These are phyloP conservation scores for Trichoderma sp. DNA, from an alignment of 2,329 filamentous ascomycete genomes.

Conservation along the genomic window DNA sequence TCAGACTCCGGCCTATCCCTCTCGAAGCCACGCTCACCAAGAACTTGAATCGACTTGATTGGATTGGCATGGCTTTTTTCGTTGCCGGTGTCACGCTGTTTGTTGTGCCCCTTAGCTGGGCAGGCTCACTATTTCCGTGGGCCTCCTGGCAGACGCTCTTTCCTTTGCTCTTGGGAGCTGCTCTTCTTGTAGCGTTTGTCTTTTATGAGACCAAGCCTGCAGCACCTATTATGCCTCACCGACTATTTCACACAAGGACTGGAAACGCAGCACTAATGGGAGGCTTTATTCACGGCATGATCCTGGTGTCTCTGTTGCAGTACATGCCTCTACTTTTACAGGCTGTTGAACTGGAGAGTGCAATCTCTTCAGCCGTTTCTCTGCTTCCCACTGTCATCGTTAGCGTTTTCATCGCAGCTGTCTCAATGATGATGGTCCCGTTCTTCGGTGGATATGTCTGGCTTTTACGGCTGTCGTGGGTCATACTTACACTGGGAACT, in stretches of 20 bases:
- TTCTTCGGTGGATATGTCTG: neutral
- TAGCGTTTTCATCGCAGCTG: neutral
- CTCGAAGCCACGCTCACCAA: neutral
- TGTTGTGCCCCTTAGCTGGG: constrained; percentile 40
- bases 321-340: neutral
- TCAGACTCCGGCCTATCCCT: constrained; percentile 25
- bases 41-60: constrained; percentile 38
- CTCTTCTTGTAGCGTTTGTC: constrained; percentile 34
- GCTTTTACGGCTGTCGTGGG: neutral
- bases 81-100: constrained; percentile 32
- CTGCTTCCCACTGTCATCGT: neutral
- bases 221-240: constrained; percentile 11
- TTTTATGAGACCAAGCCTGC: constrained; percentile 35
- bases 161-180: constrained; percentile 36
- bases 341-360: neutral
- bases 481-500: neutral
- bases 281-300: neutral
- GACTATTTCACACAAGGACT: neutral
- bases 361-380: neutral
- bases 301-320: neutral
- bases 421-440: neutral
- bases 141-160: constrained; percentile 38
- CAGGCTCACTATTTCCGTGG: constrained; percentile 38
- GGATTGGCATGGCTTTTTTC: constrained; percentile 36
- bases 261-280: neutral